Evolutionary conservation across 257 asterid species (phyloP), one percentile per base, ranked within the genome.

Genomic region (Scutellaria barbata): DNA sequence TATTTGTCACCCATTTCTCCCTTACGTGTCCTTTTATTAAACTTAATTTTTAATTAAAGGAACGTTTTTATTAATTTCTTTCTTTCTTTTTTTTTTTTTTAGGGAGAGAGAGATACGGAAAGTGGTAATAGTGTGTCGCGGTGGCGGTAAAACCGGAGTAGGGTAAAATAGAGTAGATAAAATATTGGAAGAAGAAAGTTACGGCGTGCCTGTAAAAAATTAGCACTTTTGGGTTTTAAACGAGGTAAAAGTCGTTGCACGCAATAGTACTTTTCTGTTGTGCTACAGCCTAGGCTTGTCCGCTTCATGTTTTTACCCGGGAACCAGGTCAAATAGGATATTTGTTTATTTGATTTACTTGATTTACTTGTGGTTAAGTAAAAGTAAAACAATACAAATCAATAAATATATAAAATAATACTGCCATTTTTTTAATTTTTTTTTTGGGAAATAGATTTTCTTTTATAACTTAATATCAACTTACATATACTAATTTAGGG

Each of bases 251-350:
- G 74, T 58, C 41, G 72, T 51, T 37, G 63, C 56, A 67, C 55
- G 76, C 46, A 79, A 60, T 72, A 77, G 68, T 66, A 69, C 71
- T 69, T 72, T 72, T 55, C 80, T 71, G 81, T 76, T 78, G 64
- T 52, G 48, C 61, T 35, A 50, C 30, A 68, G 18, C 17, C 18
- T 72, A 69, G 80, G 75, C 65, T 20, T 66, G 68, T 57, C 63
- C 66, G 18, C 37, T 45, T 48, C 25, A 59, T 8, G 16, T 16
- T 79, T 79, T 82, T 71, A 71, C 77, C 17, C 67, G 35, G 63
- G 11, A 45, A 56, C 37, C 2, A 35, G 20, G 46, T 20, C 30
- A 53, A 54, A 35, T 67, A 50, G 7, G 25, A 22, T 22, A 55
- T 37, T 18, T 13, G 14, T 64, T 65, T 64, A 5, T 13, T n/a